These are phyloP conservation scores for Penicillium corylophilum DNA, from an alignment of 2,329 filamentous ascomycete genomes.

Conservation along the genomic window DNA sequence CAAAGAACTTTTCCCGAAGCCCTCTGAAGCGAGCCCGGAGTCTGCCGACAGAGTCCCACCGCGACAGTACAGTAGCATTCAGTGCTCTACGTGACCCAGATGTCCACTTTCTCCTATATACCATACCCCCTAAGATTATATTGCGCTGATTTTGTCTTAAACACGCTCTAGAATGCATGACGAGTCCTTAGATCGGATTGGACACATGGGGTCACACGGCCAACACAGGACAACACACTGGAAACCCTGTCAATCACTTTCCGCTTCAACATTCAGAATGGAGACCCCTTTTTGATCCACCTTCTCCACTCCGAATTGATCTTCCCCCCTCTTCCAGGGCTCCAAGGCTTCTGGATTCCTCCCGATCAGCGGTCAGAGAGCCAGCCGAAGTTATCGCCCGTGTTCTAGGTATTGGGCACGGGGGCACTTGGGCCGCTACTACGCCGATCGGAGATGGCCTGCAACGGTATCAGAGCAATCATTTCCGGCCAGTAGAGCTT, in stretches of 20 bases:
- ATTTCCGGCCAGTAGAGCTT: neutral
- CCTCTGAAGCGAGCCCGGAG: neutral
- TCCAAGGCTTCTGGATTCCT: conserved; percentile 1
- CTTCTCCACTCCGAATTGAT: conserved; percentile 14
- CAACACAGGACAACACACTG: neutral
- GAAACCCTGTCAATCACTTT: conserved; percentile 10
- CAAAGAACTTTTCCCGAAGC: neutral
- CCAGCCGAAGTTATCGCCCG: conserved; percentile 1
- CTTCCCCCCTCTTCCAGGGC: neutral
- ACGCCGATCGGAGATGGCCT: conserved; percentile 2
- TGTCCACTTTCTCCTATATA: neutral
- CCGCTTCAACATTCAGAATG: conserved; percentile 4
- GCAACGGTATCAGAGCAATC: neutral
- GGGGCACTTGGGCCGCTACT: conserved; percentile 11
- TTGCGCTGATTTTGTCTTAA: too few species aligned
- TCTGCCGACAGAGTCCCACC: conserved; percentile 7
- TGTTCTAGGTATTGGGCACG: conserved; percentile 13
- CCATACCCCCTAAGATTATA: too few species aligned
- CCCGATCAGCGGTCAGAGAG: conserved; percentile 12
- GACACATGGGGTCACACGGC: neutral
- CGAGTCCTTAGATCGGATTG: neutral
- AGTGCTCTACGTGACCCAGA: neutral
- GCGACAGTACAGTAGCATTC: neutral
- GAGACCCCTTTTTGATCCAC: conserved; percentile 9
- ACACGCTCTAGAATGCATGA: neutral